Percentiles rank a stretch among this genome's conserved stretches.
phyloP scores from a whole-genome alignment of 345 rosid genomes.

The Gossypium rotundifolium region DNA sequence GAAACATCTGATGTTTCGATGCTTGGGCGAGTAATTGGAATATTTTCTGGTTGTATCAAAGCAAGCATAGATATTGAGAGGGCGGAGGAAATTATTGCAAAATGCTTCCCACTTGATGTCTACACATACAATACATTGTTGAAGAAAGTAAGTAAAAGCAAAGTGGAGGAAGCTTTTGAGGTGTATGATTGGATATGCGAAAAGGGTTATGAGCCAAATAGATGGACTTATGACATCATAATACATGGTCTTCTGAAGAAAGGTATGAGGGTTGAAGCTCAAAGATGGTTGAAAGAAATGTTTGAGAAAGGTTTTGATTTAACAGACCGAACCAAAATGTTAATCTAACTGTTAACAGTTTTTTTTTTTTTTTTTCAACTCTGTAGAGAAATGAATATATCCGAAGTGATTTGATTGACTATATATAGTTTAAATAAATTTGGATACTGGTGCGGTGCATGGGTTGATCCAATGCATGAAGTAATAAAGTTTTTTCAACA shows the following conservation, averaged over 20 bases:
- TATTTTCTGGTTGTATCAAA: constrained; percentile 41
- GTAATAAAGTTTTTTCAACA: too few species aligned
- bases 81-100: constrained; percentile 46
- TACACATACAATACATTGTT: constrained; percentile 63
- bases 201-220: constrained; percentile 61
- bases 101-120: constrained; percentile 51
- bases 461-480: too few species aligned
- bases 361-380: not conserved
- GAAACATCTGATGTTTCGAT: constrained; percentile 34
- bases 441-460: too few species aligned
- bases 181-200: constrained; percentile 35
- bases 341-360: constrained; percentile 3
- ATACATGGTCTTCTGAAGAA: constrained; percentile 27
- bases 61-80: constrained; percentile 28
- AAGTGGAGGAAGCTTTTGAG: constrained; percentile 37
- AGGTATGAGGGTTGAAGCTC: constrained; percentile 35
- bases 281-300: constrained; percentile 33
- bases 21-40: constrained; percentile 60
- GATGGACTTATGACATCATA: constrained; percentile 47
- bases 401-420: not conserved
- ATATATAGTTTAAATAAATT: not conserved
- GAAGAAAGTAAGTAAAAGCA: constrained; percentile 32
- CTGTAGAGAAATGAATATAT: not conserved
- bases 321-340: not conserved
- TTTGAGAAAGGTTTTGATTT: constrained; percentile 22